Base-by-base conservation (phyloP, 225 moss, liverwort and hornwort genomes). In the Straminergon stramineum region DNA sequence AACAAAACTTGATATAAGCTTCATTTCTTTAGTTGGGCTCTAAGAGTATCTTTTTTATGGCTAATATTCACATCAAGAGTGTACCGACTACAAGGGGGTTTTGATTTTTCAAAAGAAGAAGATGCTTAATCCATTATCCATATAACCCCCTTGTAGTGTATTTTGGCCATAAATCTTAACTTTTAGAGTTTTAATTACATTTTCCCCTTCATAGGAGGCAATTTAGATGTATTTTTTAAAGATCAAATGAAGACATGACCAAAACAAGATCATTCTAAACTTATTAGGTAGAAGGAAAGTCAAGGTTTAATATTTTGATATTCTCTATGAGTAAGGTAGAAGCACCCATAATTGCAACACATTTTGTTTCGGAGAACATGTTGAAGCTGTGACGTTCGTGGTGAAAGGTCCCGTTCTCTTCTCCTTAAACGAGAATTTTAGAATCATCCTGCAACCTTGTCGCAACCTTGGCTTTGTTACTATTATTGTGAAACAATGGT, bases 331-430 rank as follows among this genome's bases (percentile, higher is more conserved):
- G 5, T 43, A 43, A 69, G 9, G 3, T 28, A 73, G 9, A 43
- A 16, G 28, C 26, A 73, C 8, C 43, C 48, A 48, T 28, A 73
- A 73, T 43, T 17, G 17, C 43, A 43, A 43, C 3, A 43, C 43
- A 28, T 17, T 73, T 0, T 3, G 0, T 71, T 93, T 94, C 96
- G 11, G 96, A 95, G 89, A 95, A 23, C 85, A 84, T 96, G 92
- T 92, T 91, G 39, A 99, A 87, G 96, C 95, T 41, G 92, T 93
- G 85, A 96, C 94, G 28, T 96, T 96, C 80, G 91, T 97, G 73
- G 97, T 95, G 88, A 96, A 96, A 87, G 95, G 94, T 78, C 93
- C 93, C 56, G 93, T 97, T 76, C 95, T 93, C 51, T 93, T 95
- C 71, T 96, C 94, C 32, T 63, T 17, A 11, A 27, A 26, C 11